These are phyloP conservation scores for Lachnellula hyalina DNA, from an alignment of 2,329 filamentous ascomycete genomes.

Conservation along the genomic window DNA sequence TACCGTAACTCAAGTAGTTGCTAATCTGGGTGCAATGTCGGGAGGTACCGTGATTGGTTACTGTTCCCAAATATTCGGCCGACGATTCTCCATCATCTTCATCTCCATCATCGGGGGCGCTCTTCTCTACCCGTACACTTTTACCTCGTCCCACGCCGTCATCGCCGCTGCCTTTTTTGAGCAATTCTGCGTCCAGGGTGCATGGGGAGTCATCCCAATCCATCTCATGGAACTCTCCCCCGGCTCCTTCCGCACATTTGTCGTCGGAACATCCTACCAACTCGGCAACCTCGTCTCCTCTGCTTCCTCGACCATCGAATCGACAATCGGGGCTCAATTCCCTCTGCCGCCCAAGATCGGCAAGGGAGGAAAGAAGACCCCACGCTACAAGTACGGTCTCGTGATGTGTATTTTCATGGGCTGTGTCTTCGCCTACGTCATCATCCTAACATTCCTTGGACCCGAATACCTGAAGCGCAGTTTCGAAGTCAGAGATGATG, in stretches of 20 bases:
- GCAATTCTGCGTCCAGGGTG: slow-evolving; percentile 73
- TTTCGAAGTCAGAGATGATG: slow-evolving; percentile 43
- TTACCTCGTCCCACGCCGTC: slow-evolving; percentile 54
- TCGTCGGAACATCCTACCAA: slow-evolving; percentile 69
- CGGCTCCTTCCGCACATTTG: slow-evolving; percentile 63
- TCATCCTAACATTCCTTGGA: slow-evolving; percentile 48
- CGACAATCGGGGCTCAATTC: slow-evolving; percentile 69
- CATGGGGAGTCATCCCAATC: slow-evolving; percentile 69
- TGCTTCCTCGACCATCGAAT: slow-evolving; percentile 71
- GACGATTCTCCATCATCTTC: slow-evolving; percentile 62
- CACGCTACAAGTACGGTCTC: slow-evolving; percentile 68
- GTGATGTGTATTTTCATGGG: slow-evolving; percentile 91
- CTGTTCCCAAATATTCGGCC: slow-evolving; percentile 62
- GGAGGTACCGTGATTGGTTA: slow-evolving; percentile 66
- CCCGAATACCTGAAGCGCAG: slow-evolving; percentile 43
- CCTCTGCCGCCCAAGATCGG: slow-evolving; percentile 53
- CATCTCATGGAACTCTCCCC: slow-evolving; percentile 71
- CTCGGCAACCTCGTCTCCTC: slow-evolving; percentile 70
- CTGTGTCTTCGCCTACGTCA: slow-evolving; percentile 49
- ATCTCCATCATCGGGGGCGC: slow-evolving; percentile 65
- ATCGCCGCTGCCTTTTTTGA: slow-evolving; percentile 82
- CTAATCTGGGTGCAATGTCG: slow-evolving; percentile 64
- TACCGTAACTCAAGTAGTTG: slow-evolving; percentile 67
- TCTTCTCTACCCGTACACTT: slow-evolving; percentile 78
- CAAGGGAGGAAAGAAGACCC: slow-evolving; percentile 31